These are phyloP conservation scores for Pyrenula aspistea DNA, from an alignment of 495 filamentous ascomycete genomes.

Conservation along the genomic window DNA sequence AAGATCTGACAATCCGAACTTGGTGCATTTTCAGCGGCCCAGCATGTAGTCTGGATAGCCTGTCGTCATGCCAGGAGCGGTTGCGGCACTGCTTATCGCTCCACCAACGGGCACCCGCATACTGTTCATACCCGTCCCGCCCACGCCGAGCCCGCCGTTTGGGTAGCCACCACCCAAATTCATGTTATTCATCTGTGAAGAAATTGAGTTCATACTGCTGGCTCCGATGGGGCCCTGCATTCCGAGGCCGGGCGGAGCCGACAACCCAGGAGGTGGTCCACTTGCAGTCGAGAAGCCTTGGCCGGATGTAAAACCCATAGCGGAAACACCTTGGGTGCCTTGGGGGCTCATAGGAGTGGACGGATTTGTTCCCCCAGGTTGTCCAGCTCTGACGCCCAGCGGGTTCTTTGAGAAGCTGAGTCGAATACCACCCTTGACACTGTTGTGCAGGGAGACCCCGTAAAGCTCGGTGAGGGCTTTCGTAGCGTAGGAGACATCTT, in stretches of 20 bases:
- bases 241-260: conserved; percentile 55
- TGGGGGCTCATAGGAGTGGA: conserved; percentile 37
- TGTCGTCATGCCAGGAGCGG: conserved; percentile 28
- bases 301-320: conserved; percentile 42
- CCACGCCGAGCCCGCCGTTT: conserved; percentile 29
- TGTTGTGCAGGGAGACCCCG: conserved; percentile 79
- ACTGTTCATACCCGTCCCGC: conserved; percentile 27
- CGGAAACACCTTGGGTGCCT: conserved; percentile 30
- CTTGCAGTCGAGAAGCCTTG: conserved; percentile 58
- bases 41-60: conserved; percentile 50
- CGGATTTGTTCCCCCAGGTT: conserved; percentile 42
- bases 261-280: conserved; percentile 63
- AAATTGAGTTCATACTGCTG: conserved; percentile 21
- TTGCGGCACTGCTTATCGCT: conserved; percentile 23
- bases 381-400: conserved; percentile 76
- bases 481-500: conserved; percentile 87
- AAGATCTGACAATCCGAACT: neutral
- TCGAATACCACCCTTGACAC: conserved; percentile 92
- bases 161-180: conserved; percentile 26
- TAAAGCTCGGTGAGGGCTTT: conserved; percentile 89
- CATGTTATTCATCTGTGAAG: conserved; percentile 20
- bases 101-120: conserved; percentile 24
- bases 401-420: conserved; percentile 98
- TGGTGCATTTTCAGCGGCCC: conserved; percentile 30
- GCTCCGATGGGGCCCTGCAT: conserved; percentile 26